Conservation (phyloP, 257 asterid species). For the Solanum clarkiae region DNA sequence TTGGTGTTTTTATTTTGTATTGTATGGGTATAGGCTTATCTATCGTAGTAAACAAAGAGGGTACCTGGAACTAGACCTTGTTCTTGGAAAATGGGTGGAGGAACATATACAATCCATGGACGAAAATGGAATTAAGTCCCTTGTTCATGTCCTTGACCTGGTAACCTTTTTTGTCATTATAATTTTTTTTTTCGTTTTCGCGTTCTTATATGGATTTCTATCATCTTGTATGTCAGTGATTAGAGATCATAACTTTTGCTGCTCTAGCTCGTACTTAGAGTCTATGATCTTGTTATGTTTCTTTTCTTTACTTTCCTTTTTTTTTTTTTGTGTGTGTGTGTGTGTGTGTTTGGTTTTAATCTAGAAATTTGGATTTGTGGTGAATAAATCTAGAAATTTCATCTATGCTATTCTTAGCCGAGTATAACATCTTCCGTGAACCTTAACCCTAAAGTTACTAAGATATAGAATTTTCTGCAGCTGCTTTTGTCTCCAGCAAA, state of each 20-base stretch:
- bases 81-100: slow-evolving; percentile 91
- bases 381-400: neutral
- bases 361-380: neutral
- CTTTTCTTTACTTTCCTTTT: neutral
- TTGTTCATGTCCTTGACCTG: slow-evolving; percentile 72
- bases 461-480: neutral
- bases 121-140: slow-evolving; percentile 53
- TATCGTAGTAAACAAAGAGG: slow-evolving; percentile 96
- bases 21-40: slow-evolving; percentile 35
- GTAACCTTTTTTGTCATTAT: slow-evolving; percentile 15
- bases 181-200: neutral
- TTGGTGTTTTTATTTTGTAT: neutral
- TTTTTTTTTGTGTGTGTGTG: too few species aligned
- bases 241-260: neutral
- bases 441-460: neutral
- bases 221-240: neutral
- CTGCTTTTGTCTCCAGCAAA: neutral
- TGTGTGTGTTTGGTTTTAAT: neutral
- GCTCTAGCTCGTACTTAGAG: neutral
- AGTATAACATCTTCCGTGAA: neutral
- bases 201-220: neutral
- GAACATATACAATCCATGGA: slow-evolving; percentile 67
- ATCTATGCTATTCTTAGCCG: neutral
- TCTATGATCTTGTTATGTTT: neutral
- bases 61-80: slow-evolving; percentile 72